Percentiles rank a stretch among this genome's conserved stretches.
phyloP scores from a whole-genome alignment of 352 stramenopile species.

The Phytopythium aichiense region DNA sequence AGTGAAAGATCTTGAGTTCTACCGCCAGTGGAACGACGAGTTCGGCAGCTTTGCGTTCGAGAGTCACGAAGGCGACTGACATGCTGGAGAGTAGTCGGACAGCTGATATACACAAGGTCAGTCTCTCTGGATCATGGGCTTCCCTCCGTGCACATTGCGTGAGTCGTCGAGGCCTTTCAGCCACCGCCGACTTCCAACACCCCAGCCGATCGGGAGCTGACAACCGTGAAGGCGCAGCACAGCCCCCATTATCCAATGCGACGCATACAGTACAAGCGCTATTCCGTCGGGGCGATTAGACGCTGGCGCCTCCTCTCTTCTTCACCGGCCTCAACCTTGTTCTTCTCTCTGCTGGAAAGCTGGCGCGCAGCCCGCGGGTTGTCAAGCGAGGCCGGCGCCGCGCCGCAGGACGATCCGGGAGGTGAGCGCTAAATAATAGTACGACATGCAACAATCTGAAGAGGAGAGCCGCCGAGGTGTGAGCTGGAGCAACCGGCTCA shows the following conservation, averaged over 20 bases:
- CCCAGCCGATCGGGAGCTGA: too few relatives aligned
- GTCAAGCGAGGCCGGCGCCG: background rate
- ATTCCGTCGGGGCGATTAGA: background rate
- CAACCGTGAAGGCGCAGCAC: background rate
- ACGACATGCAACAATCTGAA: conserved; percentile 27
- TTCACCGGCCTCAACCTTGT: conserved; percentile 3
- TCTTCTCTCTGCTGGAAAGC: background rate
- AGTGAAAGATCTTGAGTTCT: conserved; percentile 91
- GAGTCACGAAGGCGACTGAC: conserved; percentile 40
- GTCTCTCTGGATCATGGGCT: too few relatives aligned
- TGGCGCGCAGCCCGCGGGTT: background rate
- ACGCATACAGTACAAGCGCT: conserved; percentile 5
- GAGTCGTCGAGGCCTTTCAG: too few relatives aligned
- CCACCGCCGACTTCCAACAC: too few relatives aligned
- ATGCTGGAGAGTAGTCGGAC: too few relatives aligned
- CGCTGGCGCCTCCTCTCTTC: conserved; percentile 1
- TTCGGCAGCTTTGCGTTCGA: conserved; percentile 90
- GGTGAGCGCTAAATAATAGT: conserved; percentile 13
- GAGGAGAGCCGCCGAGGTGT: background rate
- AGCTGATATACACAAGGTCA: too few relatives aligned
- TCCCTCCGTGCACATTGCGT: too few relatives aligned
- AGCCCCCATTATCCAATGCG: background rate
- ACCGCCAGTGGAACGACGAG: conserved; percentile 92
- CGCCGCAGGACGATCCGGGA: background rate
- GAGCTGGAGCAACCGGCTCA: conserved; percentile 21